Evolutionary conservation across 2,329 filamentous ascomycete species (phyloP), one percentile per base, ranked within the genome.

Genomic region (Metarhizium robertsii): DNA sequence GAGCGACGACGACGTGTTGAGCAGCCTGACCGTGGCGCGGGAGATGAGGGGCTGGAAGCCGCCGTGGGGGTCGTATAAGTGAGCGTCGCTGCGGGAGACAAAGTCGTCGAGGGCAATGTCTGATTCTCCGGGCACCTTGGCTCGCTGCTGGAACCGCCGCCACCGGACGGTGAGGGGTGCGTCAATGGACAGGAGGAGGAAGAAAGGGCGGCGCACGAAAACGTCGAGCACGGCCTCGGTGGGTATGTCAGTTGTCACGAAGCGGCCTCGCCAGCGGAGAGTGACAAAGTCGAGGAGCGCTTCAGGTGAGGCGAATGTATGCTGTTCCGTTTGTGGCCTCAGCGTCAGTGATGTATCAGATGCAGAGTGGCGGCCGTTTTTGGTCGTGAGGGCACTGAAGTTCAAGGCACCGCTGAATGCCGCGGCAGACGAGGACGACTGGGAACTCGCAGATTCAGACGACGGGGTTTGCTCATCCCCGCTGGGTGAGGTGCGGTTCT

Each of bases 161-260:
- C 90, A 96, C 53, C 94, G 87, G 48, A 92, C 77, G 52, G 82
- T 87, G 49, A 96, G 79, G 2, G 94, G 94, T 4, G 92, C 92
- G 70, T 97, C 92, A 50, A 97, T 85, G 68, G 90, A 92, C 65
- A 99, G 77, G 38, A 97, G 82, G 52, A 99, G 80, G 76, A 97
- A 97, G 75, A 96, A 96, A 1, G 94, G 94, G 7, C 94, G 83
- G 20, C 86, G 80, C 57, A 85, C 75, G 52, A 96, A 83, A 29
- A 84, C 79, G 63, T 96, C 89, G 4, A 96, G 80, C 7, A 86
- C 80, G 2, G 71, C 69, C 62, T 91, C 87, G 61, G 85, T 83
- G 73, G 85, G 83, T 59, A 96, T 85, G 66, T 94, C 87, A 3
- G 88, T 94, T 2, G 86, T 94, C 16, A 97, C 90, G 81, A 88